Conservation (phyloP, 805 yeast species). For the Ogataea salicorniae region DNA sequence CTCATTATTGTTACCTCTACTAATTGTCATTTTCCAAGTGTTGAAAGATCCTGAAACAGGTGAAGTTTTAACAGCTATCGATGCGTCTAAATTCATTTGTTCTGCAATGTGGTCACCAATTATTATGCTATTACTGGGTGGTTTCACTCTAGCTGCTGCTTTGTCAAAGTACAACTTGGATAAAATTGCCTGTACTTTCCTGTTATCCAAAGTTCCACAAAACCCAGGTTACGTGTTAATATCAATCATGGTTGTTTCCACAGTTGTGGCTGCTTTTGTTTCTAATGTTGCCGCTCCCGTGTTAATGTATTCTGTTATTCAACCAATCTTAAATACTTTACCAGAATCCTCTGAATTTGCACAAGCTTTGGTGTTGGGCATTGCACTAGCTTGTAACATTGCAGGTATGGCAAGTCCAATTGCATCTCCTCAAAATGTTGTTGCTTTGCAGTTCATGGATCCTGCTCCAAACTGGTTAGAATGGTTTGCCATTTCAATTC, state of each 20-base stretch:
- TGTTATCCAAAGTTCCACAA: conserved; percentile 79
- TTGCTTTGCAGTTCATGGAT: conserved; percentile 82
- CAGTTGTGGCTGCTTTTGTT: conserved; percentile 90
- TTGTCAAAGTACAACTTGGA: conserved; percentile 88
- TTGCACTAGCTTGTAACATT: conserved; percentile 86
- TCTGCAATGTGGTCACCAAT: conserved; percentile 94
- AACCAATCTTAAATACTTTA: conserved; percentile 79
- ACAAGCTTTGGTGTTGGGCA: conserved; percentile 81
- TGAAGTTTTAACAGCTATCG: conserved; percentile 52
- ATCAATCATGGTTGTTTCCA: conserved; percentile 80
- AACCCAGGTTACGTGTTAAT: conserved; percentile 73
- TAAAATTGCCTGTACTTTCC: conserved; percentile 74
- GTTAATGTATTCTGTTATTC: conserved; percentile 82
- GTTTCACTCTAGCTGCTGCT: conserved; percentile 93
- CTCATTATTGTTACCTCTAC: conserved; percentile 73
- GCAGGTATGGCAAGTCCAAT: conserved; percentile 99
- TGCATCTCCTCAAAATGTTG: conserved; percentile 93
- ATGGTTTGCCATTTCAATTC: conserved; percentile 88
- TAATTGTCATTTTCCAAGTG: conserved; percentile 70
- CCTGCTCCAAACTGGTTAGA: conserved; percentile 85
- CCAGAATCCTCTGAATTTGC: conserved; percentile 76
- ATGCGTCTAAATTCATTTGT: conserved; percentile 74
- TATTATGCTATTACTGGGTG: conserved; percentile 84
- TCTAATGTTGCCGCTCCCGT: conserved; percentile 98
- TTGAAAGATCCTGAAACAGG: conserved; percentile 51